Conservation (phyloP, 108 stramenopile genomes). For the Nannochloropsis salina region DNA sequence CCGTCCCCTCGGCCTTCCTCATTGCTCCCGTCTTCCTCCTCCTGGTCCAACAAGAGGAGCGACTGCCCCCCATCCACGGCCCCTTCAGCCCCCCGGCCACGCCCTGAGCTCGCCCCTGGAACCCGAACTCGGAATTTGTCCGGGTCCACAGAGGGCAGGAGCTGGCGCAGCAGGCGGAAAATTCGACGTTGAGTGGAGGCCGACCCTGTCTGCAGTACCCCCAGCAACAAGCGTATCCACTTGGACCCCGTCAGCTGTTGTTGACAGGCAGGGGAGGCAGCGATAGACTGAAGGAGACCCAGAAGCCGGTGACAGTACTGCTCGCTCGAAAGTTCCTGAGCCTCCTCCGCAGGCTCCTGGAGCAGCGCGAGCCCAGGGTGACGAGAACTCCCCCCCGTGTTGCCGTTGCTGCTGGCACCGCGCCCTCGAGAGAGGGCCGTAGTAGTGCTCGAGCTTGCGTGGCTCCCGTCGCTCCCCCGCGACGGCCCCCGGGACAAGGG, state of each 20-base stretch:
- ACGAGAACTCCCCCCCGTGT: neutral
- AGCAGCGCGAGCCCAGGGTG: neutral
- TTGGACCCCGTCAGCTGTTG: neutral
- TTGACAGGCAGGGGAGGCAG: constrained; percentile 13
- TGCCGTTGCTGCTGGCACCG: neutral
- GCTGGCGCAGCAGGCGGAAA: neutral
- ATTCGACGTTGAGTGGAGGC: neutral
- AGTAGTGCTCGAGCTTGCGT: too few species aligned
- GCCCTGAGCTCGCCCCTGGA: neutral
- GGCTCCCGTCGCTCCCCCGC: too few species aligned
- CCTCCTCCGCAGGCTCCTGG: neutral
- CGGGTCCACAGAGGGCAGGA: neutral
- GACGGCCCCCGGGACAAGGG: neutral
- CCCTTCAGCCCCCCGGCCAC: neutral
- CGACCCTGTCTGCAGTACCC: neutral
- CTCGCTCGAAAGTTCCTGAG: constrained; percentile 16
- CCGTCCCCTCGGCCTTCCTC: neutral
- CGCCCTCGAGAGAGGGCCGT: neutral
- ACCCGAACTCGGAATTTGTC: neutral
- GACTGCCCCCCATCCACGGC: neutral
- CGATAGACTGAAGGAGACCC: neutral
- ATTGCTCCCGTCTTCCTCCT: neutral
- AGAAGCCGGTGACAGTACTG: constrained; percentile 28
- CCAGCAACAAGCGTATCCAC: neutral
- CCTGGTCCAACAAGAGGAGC: neutral